A percentile compares a stretch with the other conserved stretches of the same genome.
These are phyloP conservation scores for Fusarium globosum DNA, from an alignment of 2,329 filamentous ascomycete genomes.

Conservation along the genomic window DNA sequence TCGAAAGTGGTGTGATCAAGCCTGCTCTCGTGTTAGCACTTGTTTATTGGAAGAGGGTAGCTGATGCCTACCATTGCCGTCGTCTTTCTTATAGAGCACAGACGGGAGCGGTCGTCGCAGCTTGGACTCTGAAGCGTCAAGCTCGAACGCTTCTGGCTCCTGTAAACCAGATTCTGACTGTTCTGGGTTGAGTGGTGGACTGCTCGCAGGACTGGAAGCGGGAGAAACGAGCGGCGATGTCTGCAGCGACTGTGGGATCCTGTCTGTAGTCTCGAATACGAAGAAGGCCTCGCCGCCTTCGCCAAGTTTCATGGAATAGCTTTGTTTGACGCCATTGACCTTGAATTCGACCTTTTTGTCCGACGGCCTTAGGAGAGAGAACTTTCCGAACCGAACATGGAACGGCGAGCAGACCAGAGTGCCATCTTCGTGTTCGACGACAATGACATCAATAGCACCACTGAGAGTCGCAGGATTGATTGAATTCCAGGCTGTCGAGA, in stretches of 20 bases:
- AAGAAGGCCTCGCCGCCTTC: constrained; percentile 99
- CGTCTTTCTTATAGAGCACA: constrained; percentile 50
- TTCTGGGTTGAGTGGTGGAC: constrained; percentile 72
- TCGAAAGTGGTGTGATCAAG: constrained; percentile 63
- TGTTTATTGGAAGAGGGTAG: not conserved
- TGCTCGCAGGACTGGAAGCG: constrained; percentile 85
- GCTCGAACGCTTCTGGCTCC: constrained; percentile 76
- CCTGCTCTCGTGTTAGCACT: constrained; percentile 44
- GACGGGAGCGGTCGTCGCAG: constrained; percentile 59
- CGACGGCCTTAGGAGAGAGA: constrained; percentile 91
- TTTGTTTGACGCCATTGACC: constrained; percentile 91
- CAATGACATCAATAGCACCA: constrained; percentile 98
- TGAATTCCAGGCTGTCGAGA: constrained; percentile 99
- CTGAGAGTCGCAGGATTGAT: constrained; percentile 98
- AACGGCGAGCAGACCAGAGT: constrained; percentile 92
- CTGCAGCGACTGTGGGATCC: constrained; percentile 91
- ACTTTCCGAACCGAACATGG: constrained; percentile 98
- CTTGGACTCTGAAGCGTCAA: constrained; percentile 60
- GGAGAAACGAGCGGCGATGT: constrained; percentile 95
- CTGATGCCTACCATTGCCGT: constrained; percentile 47
- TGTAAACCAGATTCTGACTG: constrained; percentile 57
- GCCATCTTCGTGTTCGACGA: constrained; percentile 96
- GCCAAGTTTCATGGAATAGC: constrained; percentile 98
- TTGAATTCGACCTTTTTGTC: constrained; percentile 99
- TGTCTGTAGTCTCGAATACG: constrained; percentile 93